Conservation (phyloP, 371 early-diverging fungal species). For the Lichtheimia ornata region DNA sequence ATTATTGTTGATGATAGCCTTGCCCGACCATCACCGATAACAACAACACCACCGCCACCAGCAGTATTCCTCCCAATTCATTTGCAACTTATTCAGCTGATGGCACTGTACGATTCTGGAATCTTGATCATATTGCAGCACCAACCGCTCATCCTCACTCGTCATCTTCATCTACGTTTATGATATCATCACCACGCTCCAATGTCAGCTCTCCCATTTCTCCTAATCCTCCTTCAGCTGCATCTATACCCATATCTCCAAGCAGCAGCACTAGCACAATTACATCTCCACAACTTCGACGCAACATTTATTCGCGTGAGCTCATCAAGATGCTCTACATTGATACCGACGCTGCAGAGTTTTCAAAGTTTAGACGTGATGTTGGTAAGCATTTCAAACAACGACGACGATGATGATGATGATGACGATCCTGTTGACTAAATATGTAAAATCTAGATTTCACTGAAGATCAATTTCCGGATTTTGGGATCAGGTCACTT, state of each 20-base stretch:
- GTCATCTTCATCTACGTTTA: conserved; percentile 23
- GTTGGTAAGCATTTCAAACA: conserved; percentile 25
- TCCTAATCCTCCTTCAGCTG: conserved; percentile 13
- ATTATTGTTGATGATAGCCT: conserved; percentile 15
- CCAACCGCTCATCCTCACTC: conserved; percentile 11
- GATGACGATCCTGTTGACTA: no score
- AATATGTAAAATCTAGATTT: conserved; percentile 14
- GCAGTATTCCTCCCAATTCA: conserved; percentile 48
- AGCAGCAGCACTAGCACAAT: conserved; percentile 28
- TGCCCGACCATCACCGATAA: conserved; percentile 24
- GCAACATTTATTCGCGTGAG: conserved; percentile 65
- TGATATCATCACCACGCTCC: conserved; percentile 14
- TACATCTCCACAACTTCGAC: conserved; percentile 22
- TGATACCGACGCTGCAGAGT: conserved; percentile 48
- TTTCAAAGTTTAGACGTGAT: conserved; percentile 35
- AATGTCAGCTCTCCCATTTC: conserved; percentile 4
- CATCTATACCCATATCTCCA: conserved; percentile 19
- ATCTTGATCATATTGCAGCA: conserved; percentile 48
- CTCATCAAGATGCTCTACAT: conserved; percentile 63
- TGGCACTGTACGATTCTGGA: conserved; percentile 84
- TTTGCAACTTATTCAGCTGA: conserved; percentile 82
- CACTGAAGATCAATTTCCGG: conserved; percentile 45
- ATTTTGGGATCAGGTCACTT: conserved; percentile 71
- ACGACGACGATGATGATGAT: neutral
- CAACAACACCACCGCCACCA: neutral